These are phyloP conservation scores for Pythium phragmitis DNA, from an alignment of 352 stramenopile species.

Conservation along the genomic window DNA sequence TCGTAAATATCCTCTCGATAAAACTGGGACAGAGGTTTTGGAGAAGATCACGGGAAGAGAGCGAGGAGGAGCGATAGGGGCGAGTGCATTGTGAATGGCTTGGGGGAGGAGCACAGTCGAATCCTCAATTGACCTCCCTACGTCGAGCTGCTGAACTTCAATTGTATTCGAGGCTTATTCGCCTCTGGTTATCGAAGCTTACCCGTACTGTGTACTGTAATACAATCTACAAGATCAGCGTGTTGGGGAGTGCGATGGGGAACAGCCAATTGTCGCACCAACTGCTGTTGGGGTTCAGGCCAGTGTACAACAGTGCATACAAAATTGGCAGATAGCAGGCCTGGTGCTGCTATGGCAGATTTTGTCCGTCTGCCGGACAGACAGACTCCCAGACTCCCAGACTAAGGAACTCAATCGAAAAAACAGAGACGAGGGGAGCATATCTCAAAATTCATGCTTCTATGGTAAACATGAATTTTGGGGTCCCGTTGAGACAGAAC, in stretches of 20 bases:
- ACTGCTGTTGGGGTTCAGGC: too few relatives aligned
- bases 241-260: too few relatives aligned
- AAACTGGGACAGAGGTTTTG: slow-evolving; percentile 15
- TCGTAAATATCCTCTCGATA: slow-evolving; percentile 3
- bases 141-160: slow-evolving; percentile 8
- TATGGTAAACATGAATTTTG: background rate
- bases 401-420: background rate
- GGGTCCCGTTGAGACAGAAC: slow-evolving; percentile 9
- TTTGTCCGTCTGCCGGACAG: background rate
- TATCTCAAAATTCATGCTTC: slow-evolving; percentile 13
- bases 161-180: background rate
- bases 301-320: too few relatives aligned
- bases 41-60: slow-evolving; percentile 7
- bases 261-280: too few relatives aligned
- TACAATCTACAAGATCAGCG: too few relatives aligned
- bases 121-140: slow-evolving; percentile 14
- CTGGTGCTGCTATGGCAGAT: background rate
- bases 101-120: slow-evolving; percentile 6
- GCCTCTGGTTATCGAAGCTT: background rate
- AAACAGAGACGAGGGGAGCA: slow-evolving; percentile 4
- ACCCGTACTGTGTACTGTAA: too few relatives aligned
- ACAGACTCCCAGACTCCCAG: too few relatives aligned
- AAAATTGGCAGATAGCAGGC: background rate
- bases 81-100: background rate
- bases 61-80: slow-evolving; percentile 12